A percentile compares a stretch with the other conserved stretches of the same genome.
Conservation (phyloP, 164 flowering plant genomes). For the Tinospora cordifolia region DNA sequence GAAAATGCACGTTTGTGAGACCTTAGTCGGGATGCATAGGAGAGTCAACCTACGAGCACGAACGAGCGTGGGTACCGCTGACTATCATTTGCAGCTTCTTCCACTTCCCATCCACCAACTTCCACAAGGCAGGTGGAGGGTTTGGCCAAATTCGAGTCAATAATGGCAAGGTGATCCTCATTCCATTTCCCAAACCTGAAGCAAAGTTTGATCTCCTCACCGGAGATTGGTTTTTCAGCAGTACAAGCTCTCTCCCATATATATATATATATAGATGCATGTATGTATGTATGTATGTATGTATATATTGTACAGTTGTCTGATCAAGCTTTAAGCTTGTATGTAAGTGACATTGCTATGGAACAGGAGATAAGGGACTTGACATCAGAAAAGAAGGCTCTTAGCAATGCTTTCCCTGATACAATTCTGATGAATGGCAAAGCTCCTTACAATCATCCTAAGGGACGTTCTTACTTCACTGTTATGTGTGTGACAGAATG, state of each 20-base stretch:
- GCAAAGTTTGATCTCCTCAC: constrained; percentile 59
- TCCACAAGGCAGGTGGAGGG: constrained; percentile 65
- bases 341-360: not conserved
- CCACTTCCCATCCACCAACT: constrained; percentile 57
- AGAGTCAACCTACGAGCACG: no score
- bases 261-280: not conserved
- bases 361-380: constrained; percentile 17
- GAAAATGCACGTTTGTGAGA: no score
- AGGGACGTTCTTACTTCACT: constrained; percentile 22
- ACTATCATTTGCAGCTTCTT: constrained; percentile 62
- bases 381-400: not conserved
- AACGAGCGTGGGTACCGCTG: no score
- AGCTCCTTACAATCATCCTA: constrained; percentile 26
- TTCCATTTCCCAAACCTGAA: constrained; percentile 57
- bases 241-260: constrained; percentile 11
- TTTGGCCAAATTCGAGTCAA: constrained; percentile 65
- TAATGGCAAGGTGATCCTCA: constrained; percentile 42
- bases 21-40: no score
- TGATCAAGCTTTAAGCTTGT: no score
- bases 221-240: constrained; percentile 50
- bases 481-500: constrained; percentile 20
- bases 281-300: not conserved
- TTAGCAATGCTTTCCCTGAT: constrained; percentile 19
- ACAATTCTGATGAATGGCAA: constrained; percentile 56
- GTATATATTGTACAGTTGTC: no score